phyloP scores from a whole-genome alignment of 352 stramenopile species.

The Phytopythium oedochilum region DNA sequence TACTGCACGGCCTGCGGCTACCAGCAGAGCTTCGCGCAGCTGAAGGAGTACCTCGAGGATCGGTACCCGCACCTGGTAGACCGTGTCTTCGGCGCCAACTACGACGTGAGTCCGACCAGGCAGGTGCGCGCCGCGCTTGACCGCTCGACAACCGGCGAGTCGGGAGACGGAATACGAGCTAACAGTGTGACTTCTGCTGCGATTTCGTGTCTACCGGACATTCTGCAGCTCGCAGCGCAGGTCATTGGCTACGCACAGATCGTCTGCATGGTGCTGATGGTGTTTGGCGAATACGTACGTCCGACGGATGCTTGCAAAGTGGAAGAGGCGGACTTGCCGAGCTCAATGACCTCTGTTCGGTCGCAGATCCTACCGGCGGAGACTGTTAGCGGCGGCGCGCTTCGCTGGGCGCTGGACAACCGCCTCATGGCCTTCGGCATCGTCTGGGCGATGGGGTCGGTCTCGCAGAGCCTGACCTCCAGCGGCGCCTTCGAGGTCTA shows the following conservation, averaged over 20 bases:
- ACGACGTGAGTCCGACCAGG: slow-evolving; percentile 48
- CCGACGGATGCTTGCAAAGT: background rate
- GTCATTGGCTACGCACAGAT: slow-evolving; percentile 43
- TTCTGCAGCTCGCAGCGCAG: slow-evolving; percentile 32
- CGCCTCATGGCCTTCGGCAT: slow-evolving; percentile 61
- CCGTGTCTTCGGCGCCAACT: slow-evolving; percentile 57
- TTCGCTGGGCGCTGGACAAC: slow-evolving; percentile 72
- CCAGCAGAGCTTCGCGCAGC: slow-evolving; percentile 71
- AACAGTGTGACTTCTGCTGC: too few species aligned
- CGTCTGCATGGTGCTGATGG: slow-evolving; percentile 47
- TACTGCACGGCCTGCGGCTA: slow-evolving; percentile 80
- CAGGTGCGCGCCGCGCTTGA: slow-evolving; percentile 19
- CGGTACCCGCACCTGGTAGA: slow-evolving; percentile 70
- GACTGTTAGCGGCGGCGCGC: slow-evolving; percentile 35
- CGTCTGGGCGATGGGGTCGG: slow-evolving; percentile 54
- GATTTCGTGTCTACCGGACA: too few species aligned
- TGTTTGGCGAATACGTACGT: slow-evolving; percentile 63
- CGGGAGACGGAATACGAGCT: too few species aligned
- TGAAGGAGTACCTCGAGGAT: slow-evolving; percentile 64
- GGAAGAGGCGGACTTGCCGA: background rate
- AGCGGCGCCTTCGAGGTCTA: slow-evolving; percentile 80
- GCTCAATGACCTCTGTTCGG: background rate
- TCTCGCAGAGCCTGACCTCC: slow-evolving; percentile 59
- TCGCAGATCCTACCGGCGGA: slow-evolving; percentile 47
- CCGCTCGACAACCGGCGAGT: too few species aligned